Conservation (phyloP, 139 green algal species). For the Tetraselmis chui region DNA sequence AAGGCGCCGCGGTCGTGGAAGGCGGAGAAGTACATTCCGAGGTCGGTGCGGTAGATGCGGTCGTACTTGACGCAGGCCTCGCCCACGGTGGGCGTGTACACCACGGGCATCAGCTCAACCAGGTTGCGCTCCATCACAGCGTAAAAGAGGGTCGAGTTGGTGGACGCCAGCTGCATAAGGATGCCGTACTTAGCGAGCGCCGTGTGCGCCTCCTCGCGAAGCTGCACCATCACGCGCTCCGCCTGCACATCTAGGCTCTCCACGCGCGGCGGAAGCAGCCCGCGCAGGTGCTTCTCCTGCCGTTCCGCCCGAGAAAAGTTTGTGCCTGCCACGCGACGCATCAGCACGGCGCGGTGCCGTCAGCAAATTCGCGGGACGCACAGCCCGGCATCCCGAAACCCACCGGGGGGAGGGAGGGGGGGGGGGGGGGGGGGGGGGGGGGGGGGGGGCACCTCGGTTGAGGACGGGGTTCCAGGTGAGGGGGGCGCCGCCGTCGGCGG, state of each 20-base stretch:
- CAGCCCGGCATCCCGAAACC: too few relatives aligned
- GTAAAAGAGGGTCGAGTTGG: slow-evolving; percentile 29
- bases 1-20: slow-evolving; percentile 39
- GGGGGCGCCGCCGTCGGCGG: background rate
- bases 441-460: too few relatives aligned
- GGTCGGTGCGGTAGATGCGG: slow-evolving; percentile 15
- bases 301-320: slow-evolving; percentile 21
- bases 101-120: slow-evolving; percentile 22
- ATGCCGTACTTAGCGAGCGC: slow-evolving; percentile 24
- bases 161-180: slow-evolving; percentile 18
- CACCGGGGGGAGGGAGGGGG: too few relatives aligned
- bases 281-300: slow-evolving; percentile 20
- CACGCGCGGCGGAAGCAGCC: slow-evolving; percentile 32
- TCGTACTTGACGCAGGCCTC: slow-evolving; percentile 82
- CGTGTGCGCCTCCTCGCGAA: slow-evolving; percentile 8
- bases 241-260: slow-evolving; percentile 33
- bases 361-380: too few relatives aligned
- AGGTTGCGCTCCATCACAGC: slow-evolving; percentile 24
- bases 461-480: slow-evolving; percentile 16
- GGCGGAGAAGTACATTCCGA: slow-evolving; percentile 52
- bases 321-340: too few relatives aligned
- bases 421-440: too few relatives aligned
- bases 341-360: too few relatives aligned
- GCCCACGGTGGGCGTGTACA: slow-evolving; percentile 83
- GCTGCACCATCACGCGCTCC: slow-evolving; percentile 31